A percentile compares a stretch with the other conserved stretches of the same genome.
These are phyloP conservation scores for Penicillium atrosanguineum DNA, from an alignment of 495 filamentous ascomycete species.

Conservation along the genomic window DNA sequence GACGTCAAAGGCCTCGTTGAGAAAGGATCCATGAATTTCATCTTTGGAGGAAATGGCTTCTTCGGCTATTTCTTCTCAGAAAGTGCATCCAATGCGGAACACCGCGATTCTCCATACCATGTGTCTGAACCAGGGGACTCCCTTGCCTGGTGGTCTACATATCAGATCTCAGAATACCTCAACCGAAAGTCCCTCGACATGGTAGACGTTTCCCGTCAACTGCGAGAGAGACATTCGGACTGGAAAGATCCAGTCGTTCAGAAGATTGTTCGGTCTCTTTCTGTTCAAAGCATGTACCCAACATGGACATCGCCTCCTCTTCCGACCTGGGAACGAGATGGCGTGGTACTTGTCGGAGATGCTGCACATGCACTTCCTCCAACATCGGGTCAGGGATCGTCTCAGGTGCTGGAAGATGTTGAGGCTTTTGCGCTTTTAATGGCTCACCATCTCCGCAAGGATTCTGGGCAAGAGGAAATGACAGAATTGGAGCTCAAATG, in stretches of 20 bases:
- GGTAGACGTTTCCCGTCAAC: slow-evolving; percentile 35
- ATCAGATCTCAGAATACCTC: slow-evolving; percentile 36
- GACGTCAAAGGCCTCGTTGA: slow-evolving; percentile 23
- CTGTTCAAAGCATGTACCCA: slow-evolving; percentile 50
- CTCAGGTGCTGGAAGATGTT: slow-evolving; percentile 47
- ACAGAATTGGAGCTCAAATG: slow-evolving; percentile 6
- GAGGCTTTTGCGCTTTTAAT: slow-evolving; percentile 39
- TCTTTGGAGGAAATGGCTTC: slow-evolving; percentile 54
- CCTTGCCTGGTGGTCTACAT: slow-evolving; percentile 51
- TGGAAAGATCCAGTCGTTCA: slow-evolving; percentile 53
- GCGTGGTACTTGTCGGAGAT: slow-evolving; percentile 41
- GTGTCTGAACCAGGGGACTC: slow-evolving; percentile 33
- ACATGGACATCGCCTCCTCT: slow-evolving; percentile 51
- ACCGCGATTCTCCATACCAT: slow-evolving; percentile 27
- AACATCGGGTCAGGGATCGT: slow-evolving; percentile 46
- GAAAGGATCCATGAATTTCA: slow-evolving; percentile 50
- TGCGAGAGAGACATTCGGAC: slow-evolving; percentile 42
- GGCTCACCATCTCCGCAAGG: slow-evolving; percentile 20
- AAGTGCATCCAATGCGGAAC: slow-evolving; percentile 12
- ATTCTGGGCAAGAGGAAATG: slow-evolving; percentile 1
- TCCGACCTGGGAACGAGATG: slow-evolving; percentile 44
- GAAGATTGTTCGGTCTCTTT: slow-evolving; percentile 36
- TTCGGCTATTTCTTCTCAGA: slow-evolving; percentile 53
- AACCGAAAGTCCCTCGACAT: slow-evolving; percentile 36
- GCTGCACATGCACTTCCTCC: slow-evolving; percentile 51